These are phyloP conservation scores for Xanthoceras sorbifolium DNA, from an alignment of 345 rosid species.

Conservation along the genomic window DNA sequence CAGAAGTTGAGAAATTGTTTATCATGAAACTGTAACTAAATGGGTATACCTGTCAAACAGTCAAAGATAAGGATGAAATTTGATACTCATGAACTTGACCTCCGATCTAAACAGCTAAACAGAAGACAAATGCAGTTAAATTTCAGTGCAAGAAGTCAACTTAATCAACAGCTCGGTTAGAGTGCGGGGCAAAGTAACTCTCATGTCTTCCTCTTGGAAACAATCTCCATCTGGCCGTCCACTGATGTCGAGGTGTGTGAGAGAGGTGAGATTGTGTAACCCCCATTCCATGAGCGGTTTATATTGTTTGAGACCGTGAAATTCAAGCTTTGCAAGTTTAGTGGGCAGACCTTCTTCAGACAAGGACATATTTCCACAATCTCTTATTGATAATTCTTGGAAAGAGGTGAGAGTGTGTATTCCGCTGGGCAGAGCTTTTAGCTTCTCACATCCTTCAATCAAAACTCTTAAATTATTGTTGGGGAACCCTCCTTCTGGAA, in stretches of 20 bases:
- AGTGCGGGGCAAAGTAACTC: conserved; percentile 19
- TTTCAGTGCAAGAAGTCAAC: too few species aligned
- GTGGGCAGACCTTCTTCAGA: conserved; percentile 27
- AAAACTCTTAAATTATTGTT: neutral
- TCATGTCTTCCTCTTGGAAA: conserved; percentile 16
- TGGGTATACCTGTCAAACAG: too few species aligned
- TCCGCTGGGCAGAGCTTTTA: too few species aligned
- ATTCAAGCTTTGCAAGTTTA: conserved; percentile 16
- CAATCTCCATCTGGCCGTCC: neutral
- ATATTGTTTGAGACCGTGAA: neutral
- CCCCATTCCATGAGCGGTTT: conserved; percentile 22
- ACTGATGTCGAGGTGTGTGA: conserved; percentile 1
- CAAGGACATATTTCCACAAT: conserved; percentile 6
- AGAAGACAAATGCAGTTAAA: too few species aligned
- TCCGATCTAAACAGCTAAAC: too few species aligned
- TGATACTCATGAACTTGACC: too few species aligned
- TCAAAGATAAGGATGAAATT: too few species aligned
- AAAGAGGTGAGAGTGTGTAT: too few species aligned
- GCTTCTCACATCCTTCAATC: too few species aligned
- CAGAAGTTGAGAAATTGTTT: too few species aligned
- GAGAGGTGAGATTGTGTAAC: conserved; percentile 21
- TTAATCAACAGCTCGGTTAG: neutral
- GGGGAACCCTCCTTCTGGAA: neutral
- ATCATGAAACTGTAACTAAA: too few species aligned
- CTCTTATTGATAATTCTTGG: too few species aligned